Evolutionary conservation across 768 basidiomycete species (phyloP).

Genomic region (Strobilomyces confusus): DNA sequence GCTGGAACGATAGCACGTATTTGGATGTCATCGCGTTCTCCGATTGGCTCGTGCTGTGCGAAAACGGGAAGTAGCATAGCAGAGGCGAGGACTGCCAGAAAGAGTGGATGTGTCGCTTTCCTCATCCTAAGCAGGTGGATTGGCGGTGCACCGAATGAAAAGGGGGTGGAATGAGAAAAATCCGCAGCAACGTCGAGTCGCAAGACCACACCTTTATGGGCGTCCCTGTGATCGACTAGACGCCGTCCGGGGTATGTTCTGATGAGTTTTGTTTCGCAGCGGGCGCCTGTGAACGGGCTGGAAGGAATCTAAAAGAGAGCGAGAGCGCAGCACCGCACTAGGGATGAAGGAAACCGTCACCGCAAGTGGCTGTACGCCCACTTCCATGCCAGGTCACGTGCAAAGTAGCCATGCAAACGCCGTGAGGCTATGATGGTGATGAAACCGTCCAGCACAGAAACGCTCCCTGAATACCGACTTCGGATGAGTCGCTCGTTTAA

Average conservation of each 20-base stretch:
- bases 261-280: not conserved
- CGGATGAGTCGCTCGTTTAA: too few relatives aligned
- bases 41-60: conserved; percentile 18
- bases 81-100: conserved; percentile 27
- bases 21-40: conserved; percentile 12
- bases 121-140: conserved; percentile 22
- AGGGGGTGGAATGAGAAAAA: conserved; percentile 18
- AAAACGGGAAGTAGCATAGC: conserved; percentile 25
- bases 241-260: not conserved
- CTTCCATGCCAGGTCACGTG: conserved; percentile 25
- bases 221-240: not conserved
- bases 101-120: conserved; percentile 19
- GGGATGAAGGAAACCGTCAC: conserved; percentile 18
- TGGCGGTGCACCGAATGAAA: conserved; percentile 3
- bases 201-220: conserved; percentile 11
- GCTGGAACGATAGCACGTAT: conserved; percentile 7
- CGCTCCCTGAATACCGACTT: too few relatives aligned
- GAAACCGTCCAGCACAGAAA: too few relatives aligned
- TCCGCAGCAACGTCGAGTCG: conserved; percentile 20
- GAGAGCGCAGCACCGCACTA: conserved; percentile 4
- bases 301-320: conserved; percentile 5
- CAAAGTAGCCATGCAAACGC: too few relatives aligned
- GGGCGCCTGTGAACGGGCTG: not conserved
- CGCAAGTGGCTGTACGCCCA: conserved; percentile 16
- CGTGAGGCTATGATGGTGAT: not conserved